Conservation (phyloP, 2,329 filamentous ascomycete genomes). For the Xylariaceae sp. region DNA sequence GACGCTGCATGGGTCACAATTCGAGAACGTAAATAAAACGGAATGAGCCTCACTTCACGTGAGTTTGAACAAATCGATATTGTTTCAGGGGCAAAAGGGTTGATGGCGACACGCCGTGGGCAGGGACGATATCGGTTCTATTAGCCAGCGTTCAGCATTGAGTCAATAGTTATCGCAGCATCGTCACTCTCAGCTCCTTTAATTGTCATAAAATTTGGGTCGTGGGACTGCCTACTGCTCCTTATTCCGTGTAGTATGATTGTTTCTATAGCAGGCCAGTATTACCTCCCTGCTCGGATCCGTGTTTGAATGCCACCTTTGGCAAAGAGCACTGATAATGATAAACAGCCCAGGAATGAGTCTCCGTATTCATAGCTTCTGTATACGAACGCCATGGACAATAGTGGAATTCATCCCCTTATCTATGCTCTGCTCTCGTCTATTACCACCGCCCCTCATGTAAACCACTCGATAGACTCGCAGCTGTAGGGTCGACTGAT, state of each 20-base stretch:
- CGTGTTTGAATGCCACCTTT: background rate
- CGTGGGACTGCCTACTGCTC: background rate
- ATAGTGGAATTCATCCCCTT: background rate
- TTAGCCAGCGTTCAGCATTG: background rate
- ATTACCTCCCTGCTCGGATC: background rate
- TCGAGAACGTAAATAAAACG: background rate
- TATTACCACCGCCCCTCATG: background rate
- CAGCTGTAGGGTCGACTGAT: background rate
- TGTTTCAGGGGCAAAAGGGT: background rate
- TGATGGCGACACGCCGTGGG: background rate
- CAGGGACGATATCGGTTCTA: background rate
- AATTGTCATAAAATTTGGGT: too few relatives aligned
- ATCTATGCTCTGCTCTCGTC: background rate
- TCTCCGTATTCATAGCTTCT: background rate
- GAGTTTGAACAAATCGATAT: background rate
- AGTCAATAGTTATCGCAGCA: background rate
- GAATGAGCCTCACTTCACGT: background rate
- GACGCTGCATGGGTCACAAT: background rate
- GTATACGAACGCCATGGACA: background rate
- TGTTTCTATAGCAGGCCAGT: conserved; percentile 3
- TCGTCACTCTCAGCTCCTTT: too few relatives aligned
- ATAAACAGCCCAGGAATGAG: background rate
- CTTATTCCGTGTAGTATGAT: background rate
- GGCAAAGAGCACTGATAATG: background rate
- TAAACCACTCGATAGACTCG: background rate